These are phyloP conservation scores for Penicillium sp. DNA, from an alignment of 2,329 filamentous ascomycete species.

Conservation along the genomic window DNA sequence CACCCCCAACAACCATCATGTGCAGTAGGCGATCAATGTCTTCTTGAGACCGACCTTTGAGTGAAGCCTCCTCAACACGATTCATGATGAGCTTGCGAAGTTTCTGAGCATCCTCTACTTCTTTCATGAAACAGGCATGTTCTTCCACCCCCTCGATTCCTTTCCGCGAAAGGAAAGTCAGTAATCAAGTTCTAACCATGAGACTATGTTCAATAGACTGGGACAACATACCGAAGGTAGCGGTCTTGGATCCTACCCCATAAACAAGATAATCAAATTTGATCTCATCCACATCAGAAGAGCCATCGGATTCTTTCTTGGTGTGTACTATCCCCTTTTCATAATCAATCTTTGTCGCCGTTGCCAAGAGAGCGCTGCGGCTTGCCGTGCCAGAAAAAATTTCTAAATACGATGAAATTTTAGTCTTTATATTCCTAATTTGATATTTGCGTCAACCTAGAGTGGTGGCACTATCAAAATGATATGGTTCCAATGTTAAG, in stretches of 20 bases:
- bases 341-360: conserved; percentile 89
- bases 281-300: conserved; percentile 97
- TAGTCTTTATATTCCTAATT: no score
- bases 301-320: conserved; percentile 89
- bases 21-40: conserved; percentile 93
- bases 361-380: no score
- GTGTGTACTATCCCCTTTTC: conserved; percentile 86
- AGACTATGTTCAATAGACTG: no score
- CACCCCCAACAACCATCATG: conserved; percentile 94
- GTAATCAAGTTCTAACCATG: no score
- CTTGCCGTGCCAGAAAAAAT: no score
- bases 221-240: conserved; percentile 86
- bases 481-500: no score
- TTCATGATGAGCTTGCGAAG: conserved; percentile 99
- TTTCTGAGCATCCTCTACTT: conserved; percentile 90
- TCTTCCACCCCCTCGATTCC: conserved; percentile 90
- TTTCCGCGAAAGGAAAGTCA: no score
- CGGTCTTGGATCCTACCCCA: conserved; percentile 97
- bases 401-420: no score
- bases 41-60: conserved; percentile 88
- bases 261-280: no score
- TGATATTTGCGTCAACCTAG: no score
- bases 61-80: conserved; percentile 95
- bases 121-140: conserved; percentile 97
- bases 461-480: no score